Percentiles rank a stretch among this genome's conserved stretches.
phyloP scores from a whole-genome alignment of 352 stramenopile genomes.

The Globisporangium echinulatum region DNA sequence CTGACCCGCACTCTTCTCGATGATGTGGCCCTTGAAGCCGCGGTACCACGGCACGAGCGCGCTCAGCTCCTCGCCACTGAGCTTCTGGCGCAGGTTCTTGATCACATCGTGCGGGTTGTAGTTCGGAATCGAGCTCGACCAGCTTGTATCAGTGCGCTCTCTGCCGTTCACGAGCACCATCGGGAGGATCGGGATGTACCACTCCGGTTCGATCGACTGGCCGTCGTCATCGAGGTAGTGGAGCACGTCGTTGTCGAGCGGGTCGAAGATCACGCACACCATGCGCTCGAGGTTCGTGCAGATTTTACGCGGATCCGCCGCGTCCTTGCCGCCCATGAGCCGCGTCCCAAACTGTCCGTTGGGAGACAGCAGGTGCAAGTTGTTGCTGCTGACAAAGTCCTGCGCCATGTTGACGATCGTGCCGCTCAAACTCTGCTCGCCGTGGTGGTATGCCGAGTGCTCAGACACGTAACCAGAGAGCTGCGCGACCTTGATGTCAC shows the following conservation, averaged over 20 bases:
- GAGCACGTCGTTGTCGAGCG: conserved; percentile 87
- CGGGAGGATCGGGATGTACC: conserved; percentile 95
- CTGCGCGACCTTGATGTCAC: conserved; percentile 91
- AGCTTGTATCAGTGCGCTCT: conserved; percentile 97
- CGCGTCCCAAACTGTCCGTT: conserved; percentile 97
- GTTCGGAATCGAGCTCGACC: conserved; percentile 89
- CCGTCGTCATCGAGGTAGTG: conserved; percentile 91
- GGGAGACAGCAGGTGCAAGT: conserved; percentile 93
- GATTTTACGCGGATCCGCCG: conserved; percentile 91
- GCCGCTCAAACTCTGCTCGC: conserved; percentile 90
- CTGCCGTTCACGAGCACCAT: conserved; percentile 96
- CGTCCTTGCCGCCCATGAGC: conserved; percentile 95
- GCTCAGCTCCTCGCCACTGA: conserved; percentile 49
- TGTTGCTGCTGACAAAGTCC: conserved; percentile 98
- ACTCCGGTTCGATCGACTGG: conserved; percentile 89
- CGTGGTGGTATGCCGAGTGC: conserved; percentile 98
- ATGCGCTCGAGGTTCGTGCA: conserved; percentile 90
- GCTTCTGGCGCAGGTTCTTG: conserved; percentile 55
- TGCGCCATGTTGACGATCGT: conserved; percentile 99
- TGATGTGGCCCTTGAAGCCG: conserved; percentile 87
- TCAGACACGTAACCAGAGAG: conserved; percentile 96
- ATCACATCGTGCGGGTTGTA: conserved; percentile 92
- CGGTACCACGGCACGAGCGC: conserved; percentile 89
- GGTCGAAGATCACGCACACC: conserved; percentile 83
- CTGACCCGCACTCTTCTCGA: conserved; percentile 61